Percentiles rank a stretch among this genome's conserved stretches.
These are phyloP conservation scores for Silybum marianum DNA, from an alignment of 129 eudicot species.

Conservation along the genomic window DNA sequence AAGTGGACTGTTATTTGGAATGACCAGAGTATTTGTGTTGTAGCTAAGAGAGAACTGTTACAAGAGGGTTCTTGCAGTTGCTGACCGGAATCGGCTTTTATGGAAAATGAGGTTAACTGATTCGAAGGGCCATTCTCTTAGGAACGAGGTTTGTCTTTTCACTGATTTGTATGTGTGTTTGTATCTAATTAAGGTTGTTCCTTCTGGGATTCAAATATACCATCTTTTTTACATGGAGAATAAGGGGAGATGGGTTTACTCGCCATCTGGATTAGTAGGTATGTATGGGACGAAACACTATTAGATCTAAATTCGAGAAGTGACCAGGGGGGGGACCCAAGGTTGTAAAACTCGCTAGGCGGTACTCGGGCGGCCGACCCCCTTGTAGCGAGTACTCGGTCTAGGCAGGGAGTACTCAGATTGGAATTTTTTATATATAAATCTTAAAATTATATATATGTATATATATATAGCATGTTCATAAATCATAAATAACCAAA, in stretches of 20 bases:
- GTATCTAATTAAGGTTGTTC: not conserved
- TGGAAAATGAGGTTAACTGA: slow-evolving; percentile 64
- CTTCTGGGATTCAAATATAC: not conserved
- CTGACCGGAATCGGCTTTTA: slow-evolving; percentile 67
- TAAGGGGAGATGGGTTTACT: not conserved
- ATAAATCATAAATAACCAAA: no score
- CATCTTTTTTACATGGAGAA: not conserved
- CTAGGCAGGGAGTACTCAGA: no score
- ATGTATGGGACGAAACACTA: no score
- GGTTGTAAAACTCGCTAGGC: no score
- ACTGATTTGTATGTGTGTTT: not conserved
- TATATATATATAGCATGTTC: no score
- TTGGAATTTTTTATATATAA: no score
- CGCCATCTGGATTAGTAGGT: no score
- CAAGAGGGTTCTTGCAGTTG: slow-evolving; percentile 72
- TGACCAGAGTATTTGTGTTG: slow-evolving; percentile 16
- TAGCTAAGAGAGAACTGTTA: slow-evolving; percentile 83
- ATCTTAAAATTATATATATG: no score
- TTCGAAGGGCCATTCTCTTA: slow-evolving; percentile 28
- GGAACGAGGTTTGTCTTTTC: slow-evolving; percentile 46
- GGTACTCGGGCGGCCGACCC: no score
- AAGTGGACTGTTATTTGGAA: not conserved
- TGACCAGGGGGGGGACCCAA: no score
- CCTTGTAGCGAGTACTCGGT: no score
- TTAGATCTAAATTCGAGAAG: no score